Conservation (phyloP, 2,329 filamentous ascomycete species). For the Metarhizium rileyi region DNA sequence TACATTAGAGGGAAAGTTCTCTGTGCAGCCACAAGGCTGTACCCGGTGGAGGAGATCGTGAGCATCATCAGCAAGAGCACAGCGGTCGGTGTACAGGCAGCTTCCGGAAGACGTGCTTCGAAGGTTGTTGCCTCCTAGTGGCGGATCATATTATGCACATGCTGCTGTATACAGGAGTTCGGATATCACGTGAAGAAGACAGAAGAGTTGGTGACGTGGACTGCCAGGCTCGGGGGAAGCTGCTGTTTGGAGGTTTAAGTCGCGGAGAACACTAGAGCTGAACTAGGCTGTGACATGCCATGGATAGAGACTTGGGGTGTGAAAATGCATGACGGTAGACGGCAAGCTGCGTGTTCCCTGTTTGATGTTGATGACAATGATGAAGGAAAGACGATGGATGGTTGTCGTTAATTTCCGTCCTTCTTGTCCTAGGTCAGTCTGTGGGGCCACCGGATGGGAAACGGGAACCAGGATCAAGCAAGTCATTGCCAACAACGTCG, state of each 20-base stretch:
- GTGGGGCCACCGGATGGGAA: too few species aligned
- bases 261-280: constrained; percentile 6
- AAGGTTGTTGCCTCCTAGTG: constrained; percentile 6
- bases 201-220: constrained; percentile 13
- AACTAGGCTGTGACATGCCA: neutral
- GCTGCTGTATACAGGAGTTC: constrained; percentile 11
- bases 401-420: too few species aligned
- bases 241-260: constrained; percentile 15
- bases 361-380: too few species aligned
- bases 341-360: too few species aligned
- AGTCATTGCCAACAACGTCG: too few species aligned
- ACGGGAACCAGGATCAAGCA: too few species aligned
- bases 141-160: constrained; percentile 9
- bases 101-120: constrained; percentile 12
- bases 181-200: constrained; percentile 14
- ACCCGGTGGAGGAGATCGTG: constrained; percentile 27
- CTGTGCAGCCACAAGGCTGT: constrained; percentile 30
- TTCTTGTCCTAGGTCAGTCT: too few species aligned
- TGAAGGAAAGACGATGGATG: too few species aligned
- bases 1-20: constrained; percentile 33
- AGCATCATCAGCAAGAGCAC: constrained; percentile 27
- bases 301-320: neutral
- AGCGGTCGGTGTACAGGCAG: constrained; percentile 17
- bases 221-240: constrained; percentile 12
- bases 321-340: too few species aligned